Percentiles rank a stretch among this genome's conserved stretches.
phyloP scores from a whole-genome alignment of 306 rosid species.

The Glycyrrhiza uralensis region DNA sequence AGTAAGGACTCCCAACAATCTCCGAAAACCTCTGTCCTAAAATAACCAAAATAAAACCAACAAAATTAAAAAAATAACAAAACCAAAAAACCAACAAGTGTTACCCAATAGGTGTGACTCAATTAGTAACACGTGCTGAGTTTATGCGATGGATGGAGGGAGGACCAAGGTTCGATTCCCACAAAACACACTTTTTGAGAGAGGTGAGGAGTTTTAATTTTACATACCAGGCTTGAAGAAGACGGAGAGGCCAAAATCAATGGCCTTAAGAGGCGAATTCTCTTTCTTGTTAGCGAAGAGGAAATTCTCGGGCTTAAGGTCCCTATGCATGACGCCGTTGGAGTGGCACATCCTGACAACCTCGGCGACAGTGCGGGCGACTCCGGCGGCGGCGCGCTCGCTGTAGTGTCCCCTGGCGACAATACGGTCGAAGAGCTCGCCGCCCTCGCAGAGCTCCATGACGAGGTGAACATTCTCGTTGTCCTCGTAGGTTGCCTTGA shows the following conservation, averaged over 20 bases:
- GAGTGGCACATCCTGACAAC: slow-evolving; percentile 78
- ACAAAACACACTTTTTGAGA: no score
- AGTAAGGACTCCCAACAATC: slow-evolving; percentile 82
- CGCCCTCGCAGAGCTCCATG: slow-evolving; percentile 82
- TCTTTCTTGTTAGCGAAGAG: slow-evolving; percentile 67
- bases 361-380: slow-evolving; percentile 57
- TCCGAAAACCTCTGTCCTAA: slow-evolving; percentile 65
- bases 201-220: no score
- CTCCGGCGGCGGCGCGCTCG: slow-evolving; percentile 63
- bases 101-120: no score
- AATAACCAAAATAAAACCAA: not conserved
- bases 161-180: no score
- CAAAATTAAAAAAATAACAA: not conserved
- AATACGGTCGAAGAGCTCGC: slow-evolving; percentile 67
- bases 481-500: slow-evolving; percentile 68
- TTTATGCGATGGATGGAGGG: no score
- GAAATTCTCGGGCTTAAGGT: slow-evolving; percentile 77
- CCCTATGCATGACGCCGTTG: slow-evolving; percentile 77
- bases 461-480: slow-evolving; percentile 67
- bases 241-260: slow-evolving; percentile 70
- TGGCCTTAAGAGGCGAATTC: slow-evolving; percentile 69
- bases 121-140: no score
- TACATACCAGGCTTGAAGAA: slow-evolving; percentile 70
- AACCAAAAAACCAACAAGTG: no score
- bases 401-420: slow-evolving; percentile 70